Base-by-base conservation (phyloP, 2,329 filamentous ascomycete genomes). In the Pestalotiopsis fici region DNA sequence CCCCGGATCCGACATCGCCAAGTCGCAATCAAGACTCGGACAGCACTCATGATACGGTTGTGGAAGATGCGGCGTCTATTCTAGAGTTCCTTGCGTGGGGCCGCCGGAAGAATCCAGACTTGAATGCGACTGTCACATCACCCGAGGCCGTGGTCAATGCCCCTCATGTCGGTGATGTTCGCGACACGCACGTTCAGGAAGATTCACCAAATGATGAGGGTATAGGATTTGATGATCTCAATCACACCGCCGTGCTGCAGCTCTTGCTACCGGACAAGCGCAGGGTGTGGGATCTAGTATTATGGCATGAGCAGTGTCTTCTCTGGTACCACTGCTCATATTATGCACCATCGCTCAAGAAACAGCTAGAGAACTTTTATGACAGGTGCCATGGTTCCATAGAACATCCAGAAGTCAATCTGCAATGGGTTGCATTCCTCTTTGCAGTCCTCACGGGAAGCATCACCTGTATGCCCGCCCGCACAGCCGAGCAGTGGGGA, bases 51-150 rank as follows among this genome's bases (percentile, higher is more conserved):
- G 76, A 77, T 65, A 71, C 77, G 2, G 74, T 74, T 63, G 75
- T 72, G 65, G 77, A 75, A 68, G 81, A 83, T 71, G 81, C 81
- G 1, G 82, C 81, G 1, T 83, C 82, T 2, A 81, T 84, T 3
- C 76, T 85, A 0, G 83, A 85, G 65, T 85, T 83, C 59, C 75
- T 84, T 2, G 82, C 83, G 1, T 85, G 83, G 83, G 83, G 83
- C 9, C 78, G 82, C 18, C 76, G 78, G 43, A 85, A 85, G 69
- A 79, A 84, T 28, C 67, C 71, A 11, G 70, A 71, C n/a, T 70
- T 68, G 25, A 66, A 70, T 39, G 37, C 69, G 27, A 31, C 55
- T 23, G 73, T 69, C 54, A 69, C 64, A n/a, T 75, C 69, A 54
- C 72, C 70, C 65, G 68, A 69, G 63, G 70, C 64, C 25, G 39